Base-by-base conservation (phyloP, 805 yeast genomes). In the Pichia eremophila region DNA sequence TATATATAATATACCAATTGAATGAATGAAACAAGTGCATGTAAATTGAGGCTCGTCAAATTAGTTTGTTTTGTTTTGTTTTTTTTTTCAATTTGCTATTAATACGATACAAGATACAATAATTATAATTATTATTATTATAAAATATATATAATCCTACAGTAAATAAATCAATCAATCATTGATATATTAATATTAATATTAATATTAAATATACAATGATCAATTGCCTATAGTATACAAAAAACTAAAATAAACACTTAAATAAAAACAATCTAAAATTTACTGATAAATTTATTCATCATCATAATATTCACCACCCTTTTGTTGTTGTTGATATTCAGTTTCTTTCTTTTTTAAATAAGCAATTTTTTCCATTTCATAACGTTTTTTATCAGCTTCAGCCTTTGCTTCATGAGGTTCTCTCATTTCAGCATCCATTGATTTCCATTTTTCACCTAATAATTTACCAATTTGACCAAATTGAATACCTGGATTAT, bases 401-500 rank as follows among this genome's bases (percentile, higher is more conserved):
- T 81, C 93, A 58, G 98, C 98, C 75, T 88, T 85, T 59, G 78
- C 79, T 72, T 88, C 95, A 72, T 89, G 93, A 54, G 96, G 97
- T 57, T 67, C 72, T 75, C 88, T 93, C 56, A 83, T 95, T 44
- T 83, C 90, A 47, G 80, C 81, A 56, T 75, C 73, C 58, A 93
- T 75, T 53, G 90, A 87, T 80, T 88, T 89, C 99, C 99, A 93
- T 71, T 78, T 85, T 70, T 89, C 96, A 69, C 99, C 99, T 62
- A 93, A 80, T 52, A 88, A 69, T 71, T 84, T 88, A 66, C 98
- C 98, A 56, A 93, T 91, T 73, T 89, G 95, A 57, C 95, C 99
- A 63, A 93, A 93, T 40, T 90, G 72, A 59, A 90, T 85, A 66
- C 95, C 96, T 61, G 98, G 97, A 78, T 91, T 88, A 69, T 90